Evolutionary conservation across 345 rosid genomes (phyloP), one percentile per base, ranked within the genome.

Genomic region (Populus tremula): DNA sequence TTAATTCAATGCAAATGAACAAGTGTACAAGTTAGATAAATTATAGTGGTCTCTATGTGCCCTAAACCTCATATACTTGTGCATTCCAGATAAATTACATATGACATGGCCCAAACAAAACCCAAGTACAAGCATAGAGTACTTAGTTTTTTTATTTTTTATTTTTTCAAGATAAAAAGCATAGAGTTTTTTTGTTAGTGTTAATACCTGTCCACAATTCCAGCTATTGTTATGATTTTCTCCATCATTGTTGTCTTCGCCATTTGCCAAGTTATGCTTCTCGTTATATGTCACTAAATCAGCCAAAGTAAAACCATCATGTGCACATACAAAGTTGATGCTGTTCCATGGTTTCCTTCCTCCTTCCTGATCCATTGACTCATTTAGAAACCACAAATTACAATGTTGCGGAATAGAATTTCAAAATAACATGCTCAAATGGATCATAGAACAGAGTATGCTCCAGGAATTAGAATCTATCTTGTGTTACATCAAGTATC

Each of bases 261-360:
- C 96, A 69, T 95, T 95, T 38, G 94, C 97, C 92, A 88, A 87
- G 85, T 95, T 93, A 84, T 92, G 92, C 82, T 95, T 95, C 74
- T 87, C 83, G 80, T 91, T 95, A 86, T 95, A 95, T 63, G 92
- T 87, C 73, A 95, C 98, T 67, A 95, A 81, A 85, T 95, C 99
- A 39, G 91, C 92, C 88, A 95, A 78, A 31, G 98, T 86, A 83
- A 93, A 95, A 56, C 99, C 99, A 82, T 95, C 99, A 82, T 95
- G 99, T 50, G 97, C 98, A 78, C 98, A 95, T 70, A 93, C 71
- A 71, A 95, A 95, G 80, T 95, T 95, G 89, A 93, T 83, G 88
- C 98, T 92, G 83, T 92, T 86, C 97, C 99, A 95, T 43, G 99
- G 98, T 83, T 89, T 95, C 86, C 99, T 87, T 81, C 98, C 94